A percentile compares a stretch with the other conserved stretches of the same genome.
These are phyloP conservation scores for Betula pendula DNA, from an alignment of 306 rosid genomes.

Conservation along the genomic window DNA sequence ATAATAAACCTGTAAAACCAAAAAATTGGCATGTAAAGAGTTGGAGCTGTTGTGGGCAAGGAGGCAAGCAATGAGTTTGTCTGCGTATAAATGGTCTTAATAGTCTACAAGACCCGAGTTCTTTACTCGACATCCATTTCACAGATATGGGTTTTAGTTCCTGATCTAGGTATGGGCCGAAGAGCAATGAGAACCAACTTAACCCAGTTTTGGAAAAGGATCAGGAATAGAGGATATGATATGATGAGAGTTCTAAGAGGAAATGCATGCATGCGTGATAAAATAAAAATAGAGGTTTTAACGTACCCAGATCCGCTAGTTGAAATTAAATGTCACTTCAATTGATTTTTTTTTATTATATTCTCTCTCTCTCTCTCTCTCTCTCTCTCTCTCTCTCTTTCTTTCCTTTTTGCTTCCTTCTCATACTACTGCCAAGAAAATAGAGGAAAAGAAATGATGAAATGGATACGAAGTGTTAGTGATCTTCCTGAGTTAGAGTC, in stretches of 20 bases:
- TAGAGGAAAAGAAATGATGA: not conserved
- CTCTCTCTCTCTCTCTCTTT: no score
- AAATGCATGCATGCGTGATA: not conserved
- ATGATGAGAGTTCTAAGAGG: not conserved
- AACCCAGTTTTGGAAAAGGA: slow-evolving; percentile 26
- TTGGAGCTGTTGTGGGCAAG: no score
- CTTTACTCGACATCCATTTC: slow-evolving; percentile 48
- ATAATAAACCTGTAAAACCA: no score
- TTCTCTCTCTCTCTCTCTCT: not conserved
- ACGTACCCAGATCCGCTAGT: no score
- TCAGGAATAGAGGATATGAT: not conserved
- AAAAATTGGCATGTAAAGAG: no score
- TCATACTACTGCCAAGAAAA: not conserved
- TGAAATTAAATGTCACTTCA: slow-evolving; percentile 11
- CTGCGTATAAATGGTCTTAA: no score
- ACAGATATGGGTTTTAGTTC: slow-evolving; percentile 21
- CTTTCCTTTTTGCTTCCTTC: slow-evolving; percentile 3
- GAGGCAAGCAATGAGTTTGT: slow-evolving; percentile 43
- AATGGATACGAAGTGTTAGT: not conserved
- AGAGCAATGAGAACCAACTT: slow-evolving; percentile 6
- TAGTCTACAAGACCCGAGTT: slow-evolving; percentile 49
- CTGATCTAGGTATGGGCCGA: slow-evolving; percentile 17
- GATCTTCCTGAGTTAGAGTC: no score
- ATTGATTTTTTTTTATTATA: slow-evolving; percentile 6
- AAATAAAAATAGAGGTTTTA: slow-evolving; percentile 10